Percentiles rank a stretch among this genome's conserved stretches.
Conservation (phyloP, 305 asterid genomes). For the Solanum hybrid region DNA sequence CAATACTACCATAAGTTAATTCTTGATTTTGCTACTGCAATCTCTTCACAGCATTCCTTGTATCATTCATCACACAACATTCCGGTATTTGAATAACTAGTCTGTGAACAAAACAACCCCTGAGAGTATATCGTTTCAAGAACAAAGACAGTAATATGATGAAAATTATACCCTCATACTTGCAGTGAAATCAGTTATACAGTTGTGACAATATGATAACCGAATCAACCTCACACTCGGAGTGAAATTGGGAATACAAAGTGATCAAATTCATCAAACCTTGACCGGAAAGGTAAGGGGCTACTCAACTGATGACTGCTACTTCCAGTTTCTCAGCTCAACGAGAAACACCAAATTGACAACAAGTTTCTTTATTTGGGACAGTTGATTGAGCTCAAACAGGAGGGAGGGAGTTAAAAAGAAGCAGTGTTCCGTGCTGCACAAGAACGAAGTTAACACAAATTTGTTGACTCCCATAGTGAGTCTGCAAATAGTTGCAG, state of each 20-base stretch:
- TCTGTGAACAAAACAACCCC: neutral
- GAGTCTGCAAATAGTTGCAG: neutral
- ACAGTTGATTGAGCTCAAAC: neutral
- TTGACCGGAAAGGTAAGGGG: neutral
- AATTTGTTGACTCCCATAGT: neutral
- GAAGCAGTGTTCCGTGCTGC: neutral
- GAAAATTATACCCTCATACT: neutral
- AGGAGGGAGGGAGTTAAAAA: neutral
- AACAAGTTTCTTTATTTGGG: neutral
- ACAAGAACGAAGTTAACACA: neutral
- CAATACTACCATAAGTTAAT: neutral
- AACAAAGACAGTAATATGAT: neutral
- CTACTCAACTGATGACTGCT: neutral
- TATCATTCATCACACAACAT: neutral
- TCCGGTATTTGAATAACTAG: neutral
- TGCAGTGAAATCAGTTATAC: neutral
- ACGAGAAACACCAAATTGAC: neutral
- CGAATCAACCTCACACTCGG: neutral
- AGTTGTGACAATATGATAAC: neutral
- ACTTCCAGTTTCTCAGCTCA: neutral
- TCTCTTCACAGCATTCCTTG: neutral
- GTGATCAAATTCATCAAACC: neutral
- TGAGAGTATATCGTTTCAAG: neutral
- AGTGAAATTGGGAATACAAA: neutral
- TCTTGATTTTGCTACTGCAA: neutral